Evolutionary conservation across 352 stramenopile genomes (phyloP).

Genomic region (Globisporangium nunn): DNA sequence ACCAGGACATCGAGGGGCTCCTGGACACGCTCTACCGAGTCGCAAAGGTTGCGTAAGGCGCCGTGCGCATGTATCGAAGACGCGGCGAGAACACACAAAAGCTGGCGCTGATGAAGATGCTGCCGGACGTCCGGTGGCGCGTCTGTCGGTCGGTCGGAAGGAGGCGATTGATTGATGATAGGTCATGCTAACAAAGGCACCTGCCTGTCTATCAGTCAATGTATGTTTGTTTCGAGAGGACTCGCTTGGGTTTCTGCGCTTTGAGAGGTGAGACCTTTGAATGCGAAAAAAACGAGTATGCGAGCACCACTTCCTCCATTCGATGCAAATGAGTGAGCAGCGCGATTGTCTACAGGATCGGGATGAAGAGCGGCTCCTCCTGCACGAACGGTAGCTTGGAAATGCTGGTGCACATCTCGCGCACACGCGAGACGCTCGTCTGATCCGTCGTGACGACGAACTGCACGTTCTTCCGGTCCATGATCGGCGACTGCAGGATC

Average conservation of each 20-base stretch:
- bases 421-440: conserved; percentile 81
- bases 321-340: no score
- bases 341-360: conserved; percentile 37
- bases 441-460: conserved; percentile 96
- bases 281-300: no score
- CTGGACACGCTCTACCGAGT: conserved; percentile 79
- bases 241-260: no score
- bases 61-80: neutral
- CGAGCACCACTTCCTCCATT: no score
- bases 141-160: no score
- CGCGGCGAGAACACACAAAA: no score
- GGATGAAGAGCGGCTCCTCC: conserved; percentile 74
- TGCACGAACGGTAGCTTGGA: conserved; percentile 82
- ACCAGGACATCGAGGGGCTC: conserved; percentile 82
- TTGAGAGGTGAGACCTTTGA: no score
- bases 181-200: no score
- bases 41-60: conserved; percentile 36
- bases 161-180: no score
- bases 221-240: no score
- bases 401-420: conserved; percentile 87
- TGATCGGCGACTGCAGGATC: conserved; percentile 94
- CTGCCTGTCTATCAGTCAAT: no score
- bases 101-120: neutral
- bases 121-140: no score
- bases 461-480: conserved; percentile 89